phyloP scores from a whole-genome alignment of 805 yeast genomes.

The Wickerhamiella bombiphila region DNA sequence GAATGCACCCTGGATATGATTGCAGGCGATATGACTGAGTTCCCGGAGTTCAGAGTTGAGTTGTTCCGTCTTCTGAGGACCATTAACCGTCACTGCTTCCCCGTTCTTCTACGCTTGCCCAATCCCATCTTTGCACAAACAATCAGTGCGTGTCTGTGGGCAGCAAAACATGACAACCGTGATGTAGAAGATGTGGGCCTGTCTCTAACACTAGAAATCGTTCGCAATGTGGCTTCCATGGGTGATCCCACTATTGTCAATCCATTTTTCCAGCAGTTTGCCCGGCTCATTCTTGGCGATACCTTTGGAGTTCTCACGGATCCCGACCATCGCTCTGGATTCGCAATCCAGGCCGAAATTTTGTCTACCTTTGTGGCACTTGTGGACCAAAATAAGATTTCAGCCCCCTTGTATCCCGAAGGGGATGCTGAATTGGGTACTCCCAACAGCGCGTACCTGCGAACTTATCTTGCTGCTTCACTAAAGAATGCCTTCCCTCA shows the following conservation, averaged over 20 bases:
- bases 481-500: slow-evolving; percentile 85
- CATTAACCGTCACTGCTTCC: slow-evolving; percentile 71
- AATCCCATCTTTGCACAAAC: slow-evolving; percentile 84
- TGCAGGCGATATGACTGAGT: slow-evolving; percentile 86
- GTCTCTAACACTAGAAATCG: slow-evolving; percentile 64
- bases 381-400: slow-evolving; percentile 61
- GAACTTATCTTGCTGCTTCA: slow-evolving; percentile 68
- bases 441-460: slow-evolving; percentile 60
- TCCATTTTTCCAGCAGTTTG: slow-evolving; percentile 78
- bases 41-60: slow-evolving; percentile 95
- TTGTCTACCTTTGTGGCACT: slow-evolving; percentile 71
- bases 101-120: slow-evolving; percentile 74
- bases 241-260: slow-evolving; percentile 50
- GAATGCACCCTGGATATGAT: slow-evolving; percentile 93
- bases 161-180: slow-evolving; percentile 91
- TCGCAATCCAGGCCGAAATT: slow-evolving; percentile 71
- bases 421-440: slow-evolving; percentile 71
- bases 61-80: slow-evolving; percentile 82
- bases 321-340: slow-evolving; percentile 95
- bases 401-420: slow-evolving; percentile 63
- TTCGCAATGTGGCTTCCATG: slow-evolving; percentile 68
- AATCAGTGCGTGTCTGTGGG: slow-evolving; percentile 93
- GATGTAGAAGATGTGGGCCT: slow-evolving; percentile 92
- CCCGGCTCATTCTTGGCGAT: slow-evolving; percentile 79
- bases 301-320: slow-evolving; percentile 89